These are phyloP conservation scores for Cyamopsis tetragonoloba DNA, from an alignment of 306 rosid genomes.

Conservation along the genomic window DNA sequence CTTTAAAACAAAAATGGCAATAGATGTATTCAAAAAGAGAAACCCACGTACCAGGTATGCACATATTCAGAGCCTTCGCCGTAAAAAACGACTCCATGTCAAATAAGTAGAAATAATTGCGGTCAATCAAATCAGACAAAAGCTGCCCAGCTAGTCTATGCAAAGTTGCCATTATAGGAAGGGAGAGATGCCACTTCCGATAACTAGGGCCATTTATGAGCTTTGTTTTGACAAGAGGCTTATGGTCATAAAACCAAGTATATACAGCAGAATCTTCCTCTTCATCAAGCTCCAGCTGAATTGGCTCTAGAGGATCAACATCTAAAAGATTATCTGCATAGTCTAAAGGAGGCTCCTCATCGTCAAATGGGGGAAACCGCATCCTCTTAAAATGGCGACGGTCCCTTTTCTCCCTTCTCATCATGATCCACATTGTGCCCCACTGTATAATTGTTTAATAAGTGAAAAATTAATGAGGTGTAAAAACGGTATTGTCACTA, in stretches of 20 bases:
- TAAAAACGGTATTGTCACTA: background rate
- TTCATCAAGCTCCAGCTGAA: conserved; percentile 93
- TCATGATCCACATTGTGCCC: conserved; percentile 99
- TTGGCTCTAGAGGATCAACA: conserved; percentile 97
- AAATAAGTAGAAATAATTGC: conserved; percentile 93
- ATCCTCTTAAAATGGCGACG: conserved; percentile 97
- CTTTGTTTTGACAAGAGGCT: conserved; percentile 93
- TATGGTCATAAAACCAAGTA: conserved; percentile 98
- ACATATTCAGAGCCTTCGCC: conserved; percentile 97
- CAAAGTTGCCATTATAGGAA: conserved; percentile 97
- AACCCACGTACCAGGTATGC: conserved; percentile 76
- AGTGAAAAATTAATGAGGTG: background rate
- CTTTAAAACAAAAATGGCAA: background rate
- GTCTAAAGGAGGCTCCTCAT: conserved; percentile 96
- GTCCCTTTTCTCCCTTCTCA: conserved; percentile 99
- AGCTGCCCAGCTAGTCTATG: conserved; percentile 98
- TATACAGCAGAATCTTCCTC: conserved; percentile 98
- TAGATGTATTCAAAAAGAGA: background rate
- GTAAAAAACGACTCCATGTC: conserved; percentile 99
- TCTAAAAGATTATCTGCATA: conserved; percentile 96
- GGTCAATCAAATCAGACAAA: conserved; percentile 89
- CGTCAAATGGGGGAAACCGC: conserved; percentile 99
- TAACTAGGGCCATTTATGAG: conserved; percentile 99
- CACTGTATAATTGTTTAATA: conserved; percentile 47
- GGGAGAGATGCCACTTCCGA: conserved; percentile 98